phyloP scores from a whole-genome alignment of 164 flowering plant genomes.

The Kalanchoe fedtschenkoi region DNA sequence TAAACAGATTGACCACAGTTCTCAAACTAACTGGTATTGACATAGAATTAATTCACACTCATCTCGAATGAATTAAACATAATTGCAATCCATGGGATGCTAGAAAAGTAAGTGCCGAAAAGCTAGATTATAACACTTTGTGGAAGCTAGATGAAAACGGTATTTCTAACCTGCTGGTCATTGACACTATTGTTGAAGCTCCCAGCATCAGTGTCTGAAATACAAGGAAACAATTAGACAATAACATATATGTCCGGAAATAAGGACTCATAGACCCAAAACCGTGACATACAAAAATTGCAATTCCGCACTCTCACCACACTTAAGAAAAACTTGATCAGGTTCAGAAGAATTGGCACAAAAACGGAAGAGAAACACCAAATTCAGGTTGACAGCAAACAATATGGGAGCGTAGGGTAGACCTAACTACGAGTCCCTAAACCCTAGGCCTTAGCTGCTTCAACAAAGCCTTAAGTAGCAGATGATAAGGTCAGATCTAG shows the following conservation, averaged over 20 bases:
- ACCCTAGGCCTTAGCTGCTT: too few relatives aligned
- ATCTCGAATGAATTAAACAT: not conserved
- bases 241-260: not conserved
- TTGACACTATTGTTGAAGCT: constrained; percentile 83
- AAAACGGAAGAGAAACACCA: too few relatives aligned
- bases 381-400: too few relatives aligned
- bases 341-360: too few relatives aligned
- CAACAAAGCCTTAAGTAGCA: not conserved
- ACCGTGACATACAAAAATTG: not conserved
- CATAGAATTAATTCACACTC: not conserved
- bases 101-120: not conserved
- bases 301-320: too few relatives aligned
- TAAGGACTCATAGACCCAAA: too few relatives aligned
- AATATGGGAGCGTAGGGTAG: too few relatives aligned
- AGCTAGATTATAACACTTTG: not conserved
- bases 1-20: too few relatives aligned
- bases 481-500: not conserved
- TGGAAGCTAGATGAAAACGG: not conserved
- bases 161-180: constrained; percentile 54
- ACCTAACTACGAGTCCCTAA: too few relatives aligned
- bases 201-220: constrained; percentile 62
- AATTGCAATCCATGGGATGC: not conserved
- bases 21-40: not conserved
- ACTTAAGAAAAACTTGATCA: too few relatives aligned
- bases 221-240: constrained; percentile 9